Evolutionary conservation across 139 green algal species (phyloP), one percentile per base, ranked within the genome.

Genomic region (Chlorella sp.): DNA sequence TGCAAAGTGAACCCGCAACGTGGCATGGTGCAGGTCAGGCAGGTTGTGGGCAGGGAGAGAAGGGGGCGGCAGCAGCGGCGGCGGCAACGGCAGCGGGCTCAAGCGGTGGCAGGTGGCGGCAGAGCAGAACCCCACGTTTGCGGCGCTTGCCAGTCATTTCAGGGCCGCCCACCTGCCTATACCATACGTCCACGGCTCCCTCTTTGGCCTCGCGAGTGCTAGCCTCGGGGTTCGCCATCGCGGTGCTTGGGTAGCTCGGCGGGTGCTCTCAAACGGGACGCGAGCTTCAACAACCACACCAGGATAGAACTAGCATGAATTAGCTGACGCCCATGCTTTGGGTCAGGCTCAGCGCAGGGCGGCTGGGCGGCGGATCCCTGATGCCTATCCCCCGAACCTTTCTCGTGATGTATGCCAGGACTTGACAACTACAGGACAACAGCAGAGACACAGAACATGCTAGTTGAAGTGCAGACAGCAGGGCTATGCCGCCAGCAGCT

Each of bases 1-100:
- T 98, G 96, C 87, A 87, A 34, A 0, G 32, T 28, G 21, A 57
- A 57, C 7, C 9, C 48, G 48, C 9, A 2, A 48, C 24, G 36
- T n/a, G 32, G 71, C n/a, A n/a, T 78, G 22, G 68, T 36, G 26
- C 30, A 78, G 3, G 32, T 24, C 7, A 39, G 39, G 37, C 0
- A 36, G 37, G 37, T 4, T 18, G 37, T 11, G 2, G 11, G 26
- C 12, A 34, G 79, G 40, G 16, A 84, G 24, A 61, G 15, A 12
- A 71, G 32, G 28, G 9, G 5, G 42, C 9, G 40, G 36, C 39
- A 22, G 19, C 28, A 19, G 36, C 30, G 30, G 11, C 57, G 60
- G 30, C 26, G 19, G 48, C 11, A 28, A 16, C 22, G 81, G 57
- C 81, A 21, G 57, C 34, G 9, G 57, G 61, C 37, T n/a, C 18